Evolutionary conservation across 1,139 yeast genomes (phyloP), one percentile per base, ranked within the genome.

Genomic region (Yamadazyma dendronema): DNA sequence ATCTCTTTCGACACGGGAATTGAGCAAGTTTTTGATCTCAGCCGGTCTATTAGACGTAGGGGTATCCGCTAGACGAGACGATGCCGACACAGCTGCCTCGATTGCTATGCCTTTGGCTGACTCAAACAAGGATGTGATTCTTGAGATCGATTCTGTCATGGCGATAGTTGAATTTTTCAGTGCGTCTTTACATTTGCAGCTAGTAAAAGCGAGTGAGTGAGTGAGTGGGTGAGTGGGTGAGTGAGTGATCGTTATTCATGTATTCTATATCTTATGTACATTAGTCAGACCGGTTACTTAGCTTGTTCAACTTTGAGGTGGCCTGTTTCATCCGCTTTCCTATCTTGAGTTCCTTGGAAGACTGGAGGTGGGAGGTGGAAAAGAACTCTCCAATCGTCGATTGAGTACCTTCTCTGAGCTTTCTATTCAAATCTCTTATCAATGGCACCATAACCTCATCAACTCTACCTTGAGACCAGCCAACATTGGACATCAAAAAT

Each of bases 361-460:
- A 57, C 39, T 67, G 70, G 10, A 72, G 63, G 41, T 62, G 60
- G 35, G 74, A 77, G 32, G 64, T 72, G 0, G 82, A 81, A 53
- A 79, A 81, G 51, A 81, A 81, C 47, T 79, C 84, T 2, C 72
- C 73, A 32, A 81, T 56, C 0, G 80, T 77, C 2, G 75, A 62
- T 47, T 81, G 87, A 13, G 73, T 67, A 0, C 81, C 79, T 43
- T 73, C 75, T 23, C 67, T 66, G 44, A 69, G 67, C 41, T 78
- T 70, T 38, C 74, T 73, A 57, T 87, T 88, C 65, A 89, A 74
- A 48, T 83, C 92, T 49, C 82, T 73, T 14, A 94, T 82, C 41
- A 94, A 77, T 2, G 98, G 99, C n/a, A 90, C 74, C 59, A 94
- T 67, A 5, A 89, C 81, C 52, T 88, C 94, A 53, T 92, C 96